Evolutionary conservation across 148 eudicot species (phyloP).

Genomic region (Persicaria tinctoria): DNA sequence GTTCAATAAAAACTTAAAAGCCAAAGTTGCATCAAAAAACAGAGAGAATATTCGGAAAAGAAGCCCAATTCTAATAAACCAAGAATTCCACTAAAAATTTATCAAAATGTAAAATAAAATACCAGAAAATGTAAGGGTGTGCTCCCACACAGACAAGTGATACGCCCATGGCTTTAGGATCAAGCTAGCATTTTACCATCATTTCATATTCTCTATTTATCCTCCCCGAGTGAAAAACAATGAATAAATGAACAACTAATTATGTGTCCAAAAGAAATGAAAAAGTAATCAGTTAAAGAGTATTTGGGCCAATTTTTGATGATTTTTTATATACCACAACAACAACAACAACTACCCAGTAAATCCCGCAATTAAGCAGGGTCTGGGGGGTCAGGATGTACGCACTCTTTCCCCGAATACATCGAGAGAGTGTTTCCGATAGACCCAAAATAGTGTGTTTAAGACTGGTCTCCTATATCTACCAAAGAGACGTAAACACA

Average conservation of each 20-base stretch:
- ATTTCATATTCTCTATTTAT: not conserved
- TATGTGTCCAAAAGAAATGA: too few species aligned
- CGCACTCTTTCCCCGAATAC: too few species aligned
- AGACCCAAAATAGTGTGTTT: too few species aligned
- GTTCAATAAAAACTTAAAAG: not conserved
- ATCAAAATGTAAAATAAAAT: not conserved
- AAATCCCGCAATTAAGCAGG: too few species aligned
- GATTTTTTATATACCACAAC: not conserved
- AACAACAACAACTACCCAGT: too few species aligned
- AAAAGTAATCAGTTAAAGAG: too few species aligned
- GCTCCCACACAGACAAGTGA: too few species aligned
- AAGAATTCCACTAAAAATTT: not conserved
- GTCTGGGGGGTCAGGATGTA: too few species aligned
- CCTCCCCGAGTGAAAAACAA: not conserved
- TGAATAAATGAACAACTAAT: not conserved
- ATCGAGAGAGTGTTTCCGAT: too few species aligned
- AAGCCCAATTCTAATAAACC: not conserved
- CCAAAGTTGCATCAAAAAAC: not conserved
- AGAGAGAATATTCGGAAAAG: not conserved
- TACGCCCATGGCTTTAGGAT: not conserved
- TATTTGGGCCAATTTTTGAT: not conserved
- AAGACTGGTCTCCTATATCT: not conserved
- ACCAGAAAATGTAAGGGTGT: not conserved
- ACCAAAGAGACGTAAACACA: not conserved
- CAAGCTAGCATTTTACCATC: not conserved